These are phyloP conservation scores for Komagataella pastoris DNA, from an alignment of 805 yeast species.

Conservation along the genomic window DNA sequence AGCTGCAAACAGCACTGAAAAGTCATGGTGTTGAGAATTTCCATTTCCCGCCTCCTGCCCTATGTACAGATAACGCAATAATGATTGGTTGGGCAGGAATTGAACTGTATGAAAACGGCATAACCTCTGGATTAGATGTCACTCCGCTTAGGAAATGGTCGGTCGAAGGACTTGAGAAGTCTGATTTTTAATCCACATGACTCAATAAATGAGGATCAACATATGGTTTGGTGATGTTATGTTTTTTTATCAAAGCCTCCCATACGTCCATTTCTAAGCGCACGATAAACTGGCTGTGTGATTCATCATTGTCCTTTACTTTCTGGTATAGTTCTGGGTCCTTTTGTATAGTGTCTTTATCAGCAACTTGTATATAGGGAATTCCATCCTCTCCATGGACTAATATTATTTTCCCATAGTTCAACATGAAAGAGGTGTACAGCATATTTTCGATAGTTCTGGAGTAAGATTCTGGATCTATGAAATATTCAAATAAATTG, in stretches of 20 bases:
- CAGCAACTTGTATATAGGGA: constrained; percentile 17
- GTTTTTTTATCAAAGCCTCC: constrained; percentile 39
- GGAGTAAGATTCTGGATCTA: constrained; percentile 66
- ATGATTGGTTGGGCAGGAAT: constrained; percentile 99
- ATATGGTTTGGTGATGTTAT: constrained; percentile 39
- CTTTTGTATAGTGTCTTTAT: constrained; percentile 8
- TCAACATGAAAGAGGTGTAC: constrained; percentile 65
- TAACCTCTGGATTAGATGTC: constrained; percentile 36
- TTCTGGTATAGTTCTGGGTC: constrained; percentile 6
- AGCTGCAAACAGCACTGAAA: constrained; percentile 22
- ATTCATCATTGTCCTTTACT: constrained; percentile 9
- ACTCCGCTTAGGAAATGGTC: constrained; percentile 83
- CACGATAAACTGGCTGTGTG: constrained; percentile 55
- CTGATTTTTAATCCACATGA: not conserved
- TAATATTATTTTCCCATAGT: constrained; percentile 52
- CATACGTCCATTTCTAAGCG: constrained; percentile 58
- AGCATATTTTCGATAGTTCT: constrained; percentile 79
- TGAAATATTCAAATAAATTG: constrained; percentile 48
- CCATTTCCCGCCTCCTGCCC: constrained; percentile 52
- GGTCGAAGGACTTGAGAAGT: constrained; percentile 25
- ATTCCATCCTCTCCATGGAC: constrained; percentile 33
- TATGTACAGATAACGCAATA: constrained; percentile 91
- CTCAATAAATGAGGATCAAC: not conserved
- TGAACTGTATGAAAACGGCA: constrained; percentile 51
- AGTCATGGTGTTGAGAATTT: constrained; percentile 23